Evolutionary conservation across 306 rosid species (phyloP), one percentile per base, ranked within the genome.

Genomic region (Quillaja saponaria): DNA sequence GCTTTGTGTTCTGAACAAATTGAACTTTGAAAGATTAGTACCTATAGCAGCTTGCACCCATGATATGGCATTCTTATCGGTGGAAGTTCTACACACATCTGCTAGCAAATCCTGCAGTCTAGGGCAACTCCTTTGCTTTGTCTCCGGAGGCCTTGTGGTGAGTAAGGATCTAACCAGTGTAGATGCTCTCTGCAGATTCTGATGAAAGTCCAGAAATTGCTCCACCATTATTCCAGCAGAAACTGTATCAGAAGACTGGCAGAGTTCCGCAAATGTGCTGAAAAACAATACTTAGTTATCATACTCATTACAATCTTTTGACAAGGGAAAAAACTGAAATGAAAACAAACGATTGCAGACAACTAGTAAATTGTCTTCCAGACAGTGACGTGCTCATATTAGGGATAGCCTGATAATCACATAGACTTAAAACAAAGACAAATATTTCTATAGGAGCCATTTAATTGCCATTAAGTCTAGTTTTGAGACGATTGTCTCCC

Each of bases 31-130:
- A 50, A 88, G 87, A 70, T 82, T 80, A 55, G 96, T 80, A 28
- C 53, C 75, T 13, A 85, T 28, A 20, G 96, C 92, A 55, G 92
- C 89, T 69, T 81, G 86, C 52, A 81, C 80, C 96, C 96, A 88
- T 60, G 71, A 76, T 12, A 61, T 47, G 46, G 85, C 84, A 76
- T 82, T 73, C 34, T 76, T 84, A 28, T 58, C 42, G 48, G 63
- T 28, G 15, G 78, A 65, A 53, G 49, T 63, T 64, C 53, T 64
- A 67, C 75, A 41, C 1, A 34, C 47, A 55, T 81, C 84, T 53
- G 72, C 76, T 13, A 44, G 34, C 8, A 52, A 33, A 78, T 13
- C 44, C 17, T 25, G 68, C 10, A 14, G 16, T 12, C 58, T 31
- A 40, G 28, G 18, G 34, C 13, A 50, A 47, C 13, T 51, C 58